Base-by-base conservation (phyloP, 1,284 basidiomycete genomes). In the Coriolopsis trogii region DNA sequence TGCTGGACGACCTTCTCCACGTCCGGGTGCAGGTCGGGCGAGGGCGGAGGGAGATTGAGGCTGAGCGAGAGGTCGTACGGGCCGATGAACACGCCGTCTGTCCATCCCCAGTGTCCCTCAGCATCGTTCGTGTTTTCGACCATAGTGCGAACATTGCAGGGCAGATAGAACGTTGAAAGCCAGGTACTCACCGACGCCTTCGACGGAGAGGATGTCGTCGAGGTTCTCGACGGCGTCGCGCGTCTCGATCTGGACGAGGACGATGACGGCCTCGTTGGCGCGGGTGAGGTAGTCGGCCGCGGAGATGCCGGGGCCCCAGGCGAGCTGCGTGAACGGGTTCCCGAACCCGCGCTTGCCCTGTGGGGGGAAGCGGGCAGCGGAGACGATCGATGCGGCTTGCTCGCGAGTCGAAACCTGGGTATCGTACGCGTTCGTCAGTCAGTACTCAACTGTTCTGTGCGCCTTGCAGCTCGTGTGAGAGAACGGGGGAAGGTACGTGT, bases 171-270 rank as follows among this genome's bases (percentile, higher is more conserved):
- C 4, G 21, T 7, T 23, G 23, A 9, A 24, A 42, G 12, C 29
- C 0, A 21, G 6, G 9, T 7, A 63, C 74, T 61, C 48, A 85
- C 85, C 83, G 20, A 88, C 71, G 0, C 87, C 85, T 23, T 82
- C 78, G 3, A 87, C 84, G 2, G 70, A 63, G 6, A 85, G 82
- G 47, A 89, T 88, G 37, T 77, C 76, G 28, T 82, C 73, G 12
- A 85, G 69, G 55, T 88, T 85, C 44, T 78, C 60, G 9, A 87
- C 76, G 0, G 74, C 85, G 44, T 85, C 81, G 43, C 65, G 71
- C 5, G 78, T 87, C 67, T 88, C 85, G 51, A 88, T 86, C 65
- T 88, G 86, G 4, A 84, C 77, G 68, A 87, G 80, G 18, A 88
- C 75, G 13, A 84, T 58, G 15, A 86, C 67, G 33, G 74, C 70